These are phyloP conservation scores for Echeveria elegans DNA, from an alignment of 164 flowering plant species.

Conservation along the genomic window DNA sequence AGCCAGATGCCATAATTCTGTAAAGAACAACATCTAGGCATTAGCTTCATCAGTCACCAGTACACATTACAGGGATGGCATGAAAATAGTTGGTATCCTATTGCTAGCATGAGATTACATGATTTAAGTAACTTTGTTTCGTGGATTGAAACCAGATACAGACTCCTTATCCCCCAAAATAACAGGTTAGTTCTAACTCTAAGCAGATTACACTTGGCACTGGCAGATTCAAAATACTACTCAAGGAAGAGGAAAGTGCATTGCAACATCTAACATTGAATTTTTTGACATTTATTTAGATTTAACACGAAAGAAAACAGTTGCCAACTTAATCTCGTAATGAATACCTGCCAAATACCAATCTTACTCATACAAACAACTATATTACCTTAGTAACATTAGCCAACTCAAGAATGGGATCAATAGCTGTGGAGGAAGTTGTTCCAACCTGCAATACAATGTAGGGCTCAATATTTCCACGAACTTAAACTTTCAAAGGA, in stretches of 20 bases:
- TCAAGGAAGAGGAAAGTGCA: not conserved
- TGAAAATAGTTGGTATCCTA: not conserved
- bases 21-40: conserved; percentile 2
- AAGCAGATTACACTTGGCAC: not conserved
- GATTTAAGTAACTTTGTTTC: not conserved
- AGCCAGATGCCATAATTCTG: conserved; percentile 74
- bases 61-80: not conserved
- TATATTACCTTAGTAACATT: conserved; percentile 60
- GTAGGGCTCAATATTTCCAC: conserved; percentile 1
- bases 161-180: not conserved
- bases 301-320: not conserved
- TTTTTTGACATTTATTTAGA: not conserved
- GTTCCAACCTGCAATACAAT: conserved; percentile 68
- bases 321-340: not conserved
- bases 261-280: not conserved
- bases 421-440: conserved; percentile 91
- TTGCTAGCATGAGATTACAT: not conserved
- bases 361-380: not conserved
- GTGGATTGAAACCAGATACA: not conserved
- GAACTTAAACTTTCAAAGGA: not conserved
- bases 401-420: conserved; percentile 65
- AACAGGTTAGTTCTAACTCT: not conserved
- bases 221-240: no score
- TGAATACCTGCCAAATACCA: not conserved
- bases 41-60: conserved; percentile 8